Evolutionary conservation across 2,329 filamentous ascomycete species (phyloP), one percentile per base, ranked within the genome.

Genomic region (Diaporthe citrichinensis): DNA sequence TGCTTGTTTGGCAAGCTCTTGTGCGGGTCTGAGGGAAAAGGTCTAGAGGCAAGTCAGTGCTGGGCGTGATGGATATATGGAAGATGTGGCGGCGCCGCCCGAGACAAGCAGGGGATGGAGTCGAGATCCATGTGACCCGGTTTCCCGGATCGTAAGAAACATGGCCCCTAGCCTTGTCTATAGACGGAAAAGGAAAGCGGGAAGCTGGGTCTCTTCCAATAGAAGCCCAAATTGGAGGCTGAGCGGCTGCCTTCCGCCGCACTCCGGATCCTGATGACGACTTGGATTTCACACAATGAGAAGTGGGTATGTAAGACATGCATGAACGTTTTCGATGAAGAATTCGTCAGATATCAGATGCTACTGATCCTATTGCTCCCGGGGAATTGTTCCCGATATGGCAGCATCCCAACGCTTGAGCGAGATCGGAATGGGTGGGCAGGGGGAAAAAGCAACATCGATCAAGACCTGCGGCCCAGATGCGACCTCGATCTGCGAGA

Each of bases 241-340:
- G 65, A 28, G 65, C 46, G 65, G 65, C 65, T 69, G 65, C 46
- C 46, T 55, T 69, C 49, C 65, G 65, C 65, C 65, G 65, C 49
- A 55, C 31, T 53, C 65, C 65, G 65, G 46, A 28, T 34, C 49
- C 34, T 53, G 23, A 69, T 55, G 65, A 69, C 34, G 65, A 41
- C 25, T 20, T 36, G 65, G 34, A 55, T 39, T 31, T 41, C 15
- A 51, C 44, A 55, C 65, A 55, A 69, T 69, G n/a, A 55, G 65
- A 55, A 55, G 49, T 55, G 65, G 65, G n/a, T 28, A 41, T 55
- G 9, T 41, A 10, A 69, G 65, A 55, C 65, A 69, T 55, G 65
- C 65, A 69, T 69, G 49, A 49, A 41, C 49, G 49, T 69, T 69
- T 28, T 69, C 34, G 65, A 69, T 28, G n/a, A 31, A 10, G 23